Percentiles rank a stretch among this genome's conserved stretches.
Conservation (phyloP, 306 rosid species). For the Prunus armeniaca region DNA sequence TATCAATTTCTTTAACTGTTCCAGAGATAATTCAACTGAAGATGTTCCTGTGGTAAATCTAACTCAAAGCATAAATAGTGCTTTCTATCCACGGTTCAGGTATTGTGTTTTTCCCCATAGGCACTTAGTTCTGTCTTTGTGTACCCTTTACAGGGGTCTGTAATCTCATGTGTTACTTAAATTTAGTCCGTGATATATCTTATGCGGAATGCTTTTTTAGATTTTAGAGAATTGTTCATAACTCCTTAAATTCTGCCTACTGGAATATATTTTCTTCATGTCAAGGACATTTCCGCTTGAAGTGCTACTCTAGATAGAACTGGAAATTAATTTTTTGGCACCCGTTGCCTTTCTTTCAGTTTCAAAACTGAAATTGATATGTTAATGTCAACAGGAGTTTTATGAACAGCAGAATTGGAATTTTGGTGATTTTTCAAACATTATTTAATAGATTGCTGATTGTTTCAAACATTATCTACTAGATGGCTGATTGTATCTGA, state of each 20-base stretch:
- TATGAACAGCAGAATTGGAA: not conserved
- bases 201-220: not conserved
- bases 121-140: not conserved
- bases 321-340: too few relatives aligned
- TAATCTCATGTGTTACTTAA: not conserved
- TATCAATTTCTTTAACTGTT: slow-evolving; percentile 19
- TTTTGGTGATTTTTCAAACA: not conserved
- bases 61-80: slow-evolving; percentile 69
- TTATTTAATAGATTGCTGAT: not conserved
- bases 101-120: slow-evolving; percentile 22
- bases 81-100: slow-evolving; percentile 84
- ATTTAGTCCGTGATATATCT: not conserved
- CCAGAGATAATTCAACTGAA: slow-evolving; percentile 46
- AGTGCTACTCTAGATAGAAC: not conserved
- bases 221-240: not conserved
- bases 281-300: not conserved
- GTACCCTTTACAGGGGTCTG: not conserved
- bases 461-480: not conserved
- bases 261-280: not conserved
- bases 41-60: slow-evolving; percentile 41
- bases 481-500: slow-evolving; percentile 10
- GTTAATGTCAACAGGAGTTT: not conserved
- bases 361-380: not conserved
- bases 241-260: not conserved
- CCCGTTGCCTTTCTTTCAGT: not conserved